Evolutionary conservation across 805 yeast species (phyloP), one percentile per base, ranked within the genome.

Genomic region (Starmera amethionina): DNA sequence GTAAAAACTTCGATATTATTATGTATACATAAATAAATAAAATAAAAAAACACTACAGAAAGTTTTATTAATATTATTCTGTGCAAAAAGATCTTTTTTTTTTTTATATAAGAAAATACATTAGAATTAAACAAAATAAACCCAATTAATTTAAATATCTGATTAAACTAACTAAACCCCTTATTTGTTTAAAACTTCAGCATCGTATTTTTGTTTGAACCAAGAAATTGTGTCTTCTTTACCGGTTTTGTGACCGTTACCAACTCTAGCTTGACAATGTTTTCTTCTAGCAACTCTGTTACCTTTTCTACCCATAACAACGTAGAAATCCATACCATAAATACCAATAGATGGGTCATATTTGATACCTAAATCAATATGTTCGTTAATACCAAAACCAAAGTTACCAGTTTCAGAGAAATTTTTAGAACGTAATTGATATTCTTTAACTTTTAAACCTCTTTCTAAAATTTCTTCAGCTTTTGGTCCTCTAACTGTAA

Each of bases 261-360:
- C 98, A 60, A 93, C 76, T 60, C 72, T 74, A 63, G 87, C 75
- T 67, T 79, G 76, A 67, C 84, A 75, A 78, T 95, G 86, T 95
- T 93, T 93, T 83, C 93, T 84, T 81, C 97, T 90, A 65, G 97
- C 79, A 62, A 93, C 85, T 78, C 98, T 86, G 79, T 79, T 82
- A 77, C 98, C 98, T 68, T 96, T 93, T 78, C 98, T 90, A 72
- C 96, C 97, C 77, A 93, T 76, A 67, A 90, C 96, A 67, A 93
- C 88, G 89, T 89, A 93, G 87, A 93, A 93, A 76, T 93, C 98
- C 94, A 84, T 93, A 82, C 98, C 98, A 93, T 90, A 93, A 70
- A 93, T 93, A 72, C 97, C 97, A 65, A 93, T 93, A 67, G 85
- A 79, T 73, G 98, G 98, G 74, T 93, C 98, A 78, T 93, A 93